phyloP scores from a whole-genome alignment of 1,284 basidiomycete genomes.

The Phenoliferia sp. region DNA sequence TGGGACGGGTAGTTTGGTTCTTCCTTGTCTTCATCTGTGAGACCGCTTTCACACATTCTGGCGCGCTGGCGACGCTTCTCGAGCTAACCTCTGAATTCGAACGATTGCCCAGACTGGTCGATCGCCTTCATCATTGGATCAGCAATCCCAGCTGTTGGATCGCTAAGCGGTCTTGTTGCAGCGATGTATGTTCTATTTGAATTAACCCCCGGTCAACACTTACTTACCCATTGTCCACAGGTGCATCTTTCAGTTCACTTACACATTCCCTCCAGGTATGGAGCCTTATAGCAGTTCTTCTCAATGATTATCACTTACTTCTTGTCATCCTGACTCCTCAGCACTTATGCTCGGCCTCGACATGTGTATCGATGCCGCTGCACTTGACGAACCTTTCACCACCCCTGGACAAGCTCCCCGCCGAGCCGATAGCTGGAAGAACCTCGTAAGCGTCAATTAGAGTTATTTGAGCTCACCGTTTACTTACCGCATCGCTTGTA shows the following conservation, averaged over 20 bases:
- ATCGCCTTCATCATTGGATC: slow-evolving; percentile 57
- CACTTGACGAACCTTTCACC: slow-evolving; percentile 21
- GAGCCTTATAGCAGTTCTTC: slow-evolving; percentile 19
- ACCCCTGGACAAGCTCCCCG: slow-evolving; percentile 15
- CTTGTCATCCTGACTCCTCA: slow-evolving; percentile 36
- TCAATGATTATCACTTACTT: background rate
- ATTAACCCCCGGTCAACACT: no score
- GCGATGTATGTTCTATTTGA: slow-evolving; percentile 57
- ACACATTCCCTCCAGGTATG: slow-evolving; percentile 51
- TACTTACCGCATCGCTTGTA: no score
- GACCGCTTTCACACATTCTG: background rate
- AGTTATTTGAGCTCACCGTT: no score
- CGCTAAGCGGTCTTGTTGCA: slow-evolving; percentile 54
- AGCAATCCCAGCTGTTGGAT: slow-evolving; percentile 57
- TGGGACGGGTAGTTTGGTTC: slow-evolving; percentile 52
- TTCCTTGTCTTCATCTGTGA: slow-evolving; percentile 45
- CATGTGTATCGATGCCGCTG: slow-evolving; percentile 48
- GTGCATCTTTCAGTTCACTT: slow-evolving; percentile 52
- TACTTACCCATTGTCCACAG: no score
- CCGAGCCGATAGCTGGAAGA: background rate
- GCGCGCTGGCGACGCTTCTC: no score
- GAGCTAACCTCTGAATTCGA: no score
- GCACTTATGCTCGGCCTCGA: slow-evolving; percentile 52
- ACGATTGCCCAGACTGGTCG: slow-evolving; percentile 32
- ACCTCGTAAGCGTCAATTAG: background rate